phyloP scores from a whole-genome alignment of 2,329 filamentous ascomycete species.

The Alternaria incomplexa region DNA sequence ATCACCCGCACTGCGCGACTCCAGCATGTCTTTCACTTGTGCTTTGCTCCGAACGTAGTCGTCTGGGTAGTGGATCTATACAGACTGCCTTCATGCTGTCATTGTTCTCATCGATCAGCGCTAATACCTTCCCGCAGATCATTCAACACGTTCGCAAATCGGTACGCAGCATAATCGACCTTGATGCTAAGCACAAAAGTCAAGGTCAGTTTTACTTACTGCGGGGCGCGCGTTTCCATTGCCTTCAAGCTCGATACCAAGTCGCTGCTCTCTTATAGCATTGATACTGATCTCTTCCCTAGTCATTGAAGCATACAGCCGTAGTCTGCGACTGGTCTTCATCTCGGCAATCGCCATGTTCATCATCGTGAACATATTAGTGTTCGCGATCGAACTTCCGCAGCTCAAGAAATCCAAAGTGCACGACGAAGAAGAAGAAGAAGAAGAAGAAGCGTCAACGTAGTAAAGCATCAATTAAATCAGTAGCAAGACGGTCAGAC shows the following conservation, averaged over 20 bases:
- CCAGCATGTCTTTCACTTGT: neutral
- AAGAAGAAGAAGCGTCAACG: neutral
- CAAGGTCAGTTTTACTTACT: conserved; percentile 49
- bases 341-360: conserved; percentile 53
- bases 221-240: neutral
- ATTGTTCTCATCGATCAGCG: neutral
- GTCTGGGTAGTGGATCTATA: neutral
- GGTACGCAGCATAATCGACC: conserved; percentile 54
- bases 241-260: neutral
- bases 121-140: conserved; percentile 32
- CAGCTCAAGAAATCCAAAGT: conserved; percentile 40
- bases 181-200: conserved; percentile 53
- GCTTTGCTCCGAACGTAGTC: neutral
- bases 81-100: neutral
- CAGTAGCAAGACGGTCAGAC: neutral
- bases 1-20: neutral
- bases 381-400: conserved; percentile 62
- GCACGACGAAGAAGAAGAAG: conserved; percentile 9
- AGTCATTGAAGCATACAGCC: conserved; percentile 50
- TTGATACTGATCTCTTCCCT: conserved; percentile 20
- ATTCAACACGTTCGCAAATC: conserved; percentile 59
- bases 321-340: conserved; percentile 51
- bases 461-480: neutral
- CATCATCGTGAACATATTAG: conserved; percentile 57
- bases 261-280: conserved; percentile 19